phyloP scores from a whole-genome alignment of 208 protist species.

The Leishmania turanica region DNA sequence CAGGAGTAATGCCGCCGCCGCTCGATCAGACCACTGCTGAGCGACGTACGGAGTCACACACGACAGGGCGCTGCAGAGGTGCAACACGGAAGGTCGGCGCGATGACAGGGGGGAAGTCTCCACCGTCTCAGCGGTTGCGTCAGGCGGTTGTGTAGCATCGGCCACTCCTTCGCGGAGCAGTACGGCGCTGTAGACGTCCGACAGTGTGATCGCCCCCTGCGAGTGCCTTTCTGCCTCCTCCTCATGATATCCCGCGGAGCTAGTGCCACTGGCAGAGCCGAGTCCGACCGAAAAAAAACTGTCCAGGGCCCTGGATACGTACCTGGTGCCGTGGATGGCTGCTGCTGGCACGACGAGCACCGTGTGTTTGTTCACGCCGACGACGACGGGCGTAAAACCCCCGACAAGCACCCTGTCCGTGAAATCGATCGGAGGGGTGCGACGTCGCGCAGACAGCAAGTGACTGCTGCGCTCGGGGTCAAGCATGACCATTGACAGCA shows the following conservation, averaged over 20 bases:
- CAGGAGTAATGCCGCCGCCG: background rate
- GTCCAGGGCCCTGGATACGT: constrained; percentile 11
- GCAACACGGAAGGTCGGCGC: constrained; percentile 14
- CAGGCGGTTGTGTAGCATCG: background rate
- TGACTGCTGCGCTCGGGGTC: constrained; percentile 11
- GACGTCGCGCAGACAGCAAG: constrained; percentile 19
- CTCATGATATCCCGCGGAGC: background rate
- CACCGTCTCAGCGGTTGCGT: background rate
- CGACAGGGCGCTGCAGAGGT: constrained; percentile 22
- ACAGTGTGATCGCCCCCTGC: background rate
- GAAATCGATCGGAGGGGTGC: constrained; percentile 11
- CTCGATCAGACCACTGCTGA: constrained; percentile 31
- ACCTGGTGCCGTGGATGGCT: background rate
- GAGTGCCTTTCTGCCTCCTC: background rate
- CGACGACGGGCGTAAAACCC: constrained; percentile 9
- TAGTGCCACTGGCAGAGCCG: background rate
- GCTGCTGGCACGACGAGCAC: constrained; percentile 18
- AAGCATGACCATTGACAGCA: constrained; percentile 13
- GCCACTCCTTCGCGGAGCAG: background rate
- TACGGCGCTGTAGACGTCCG: constrained; percentile 16
- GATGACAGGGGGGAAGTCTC: background rate
- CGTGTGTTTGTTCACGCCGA: background rate
- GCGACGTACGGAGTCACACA: constrained; percentile 19
- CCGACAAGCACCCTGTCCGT: background rate
- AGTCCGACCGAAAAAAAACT: constrained; percentile 6